Evolutionary conservation across 495 filamentous ascomycete genomes (phyloP), one percentile per base, ranked within the genome.

Genomic region (Beverwykella pulmonaria): DNA sequence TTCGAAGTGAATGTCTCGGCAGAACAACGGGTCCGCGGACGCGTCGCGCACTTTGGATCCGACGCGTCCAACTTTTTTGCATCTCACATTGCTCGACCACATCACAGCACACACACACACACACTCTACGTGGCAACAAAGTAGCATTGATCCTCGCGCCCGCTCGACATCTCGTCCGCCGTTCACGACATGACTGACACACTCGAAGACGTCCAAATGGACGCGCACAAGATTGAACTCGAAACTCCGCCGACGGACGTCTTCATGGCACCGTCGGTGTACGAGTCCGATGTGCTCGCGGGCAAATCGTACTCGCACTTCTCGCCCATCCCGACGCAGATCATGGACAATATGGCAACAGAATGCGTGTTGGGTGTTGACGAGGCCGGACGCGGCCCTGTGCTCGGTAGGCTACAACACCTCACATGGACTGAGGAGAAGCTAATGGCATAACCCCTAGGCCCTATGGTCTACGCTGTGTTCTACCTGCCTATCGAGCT

Each of bases 401-500:
- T 98, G 7, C 83, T 98, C 3, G 94, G 80, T 77, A 58, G 4
- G 36, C 25, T 23, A 2, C 48, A 50, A 1, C 32, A 25, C 36
- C 10, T 20, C 15, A 12, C 8, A 32, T 44, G 17, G n/a, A n/a
- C 3, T 8, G 29, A 50, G 9, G 27, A 26, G 56, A 32, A 53
- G 27, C 49, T 61, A 22, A 62, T 20, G 25, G 8, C 6, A n/a
- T 44, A 10, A 3, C 10, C 3, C 36, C 15, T 30, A 82, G 80
- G 94, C 1, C 93, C 94, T 12, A 98, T 98, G 94, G 93, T 98
- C 66, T 98, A 98, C 81, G 89, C 88, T 62, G 83, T 92, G 69
- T 90, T 93, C 81, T 97, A 92, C 79, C 84, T 97, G 0, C 92
- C 92, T 0, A 59, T 84, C 2, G 61, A 81, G 1, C 79, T 85